phyloP scores from a whole-genome alignment of 768 basidiomycete genomes.

The Naganishia vaughanmartiniae region DNA sequence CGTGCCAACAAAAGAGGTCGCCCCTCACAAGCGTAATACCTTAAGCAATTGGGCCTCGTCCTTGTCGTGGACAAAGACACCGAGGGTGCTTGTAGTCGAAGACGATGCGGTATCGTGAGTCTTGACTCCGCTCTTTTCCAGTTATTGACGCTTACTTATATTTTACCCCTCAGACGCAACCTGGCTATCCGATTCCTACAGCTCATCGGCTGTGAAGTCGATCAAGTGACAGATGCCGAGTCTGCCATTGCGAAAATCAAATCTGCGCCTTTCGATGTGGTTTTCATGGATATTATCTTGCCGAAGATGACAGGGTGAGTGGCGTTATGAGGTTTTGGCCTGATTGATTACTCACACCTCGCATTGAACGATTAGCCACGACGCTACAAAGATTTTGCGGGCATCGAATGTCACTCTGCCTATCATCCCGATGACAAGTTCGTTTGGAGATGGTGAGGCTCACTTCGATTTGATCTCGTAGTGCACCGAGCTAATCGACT shows the following conservation, averaged over 20 bases:
- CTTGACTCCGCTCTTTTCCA: too few relatives aligned
- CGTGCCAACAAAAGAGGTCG: neutral
- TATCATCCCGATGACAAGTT: slow-evolving; percentile 89
- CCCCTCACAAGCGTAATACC: slow-evolving; percentile 5
- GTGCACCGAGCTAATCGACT: neutral
- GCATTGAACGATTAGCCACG: slow-evolving; percentile 32
- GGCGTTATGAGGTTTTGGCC: slow-evolving; percentile 25
- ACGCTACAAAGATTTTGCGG: slow-evolving; percentile 84
- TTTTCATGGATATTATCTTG: slow-evolving; percentile 97
- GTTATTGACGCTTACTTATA: neutral
- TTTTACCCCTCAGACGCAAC: slow-evolving; percentile 60
- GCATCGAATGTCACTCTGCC: slow-evolving; percentile 94
- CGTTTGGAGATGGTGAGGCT: slow-evolving; percentile 48
- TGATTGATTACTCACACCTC: neutral
- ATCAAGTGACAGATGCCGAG: slow-evolving; percentile 89
- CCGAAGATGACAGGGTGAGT: slow-evolving; percentile 52
- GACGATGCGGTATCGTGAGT: slow-evolving; percentile 71
- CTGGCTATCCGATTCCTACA: slow-evolving; percentile 89
- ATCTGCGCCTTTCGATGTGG: slow-evolving; percentile 88
- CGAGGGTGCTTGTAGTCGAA: slow-evolving; percentile 86
- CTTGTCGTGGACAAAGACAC: slow-evolving; percentile 53
- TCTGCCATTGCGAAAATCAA: slow-evolving; percentile 96
- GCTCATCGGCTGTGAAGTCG: slow-evolving; percentile 90
- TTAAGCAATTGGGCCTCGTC: slow-evolving; percentile 24
- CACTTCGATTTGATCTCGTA: slow-evolving; percentile 75